Evolutionary conservation across 2,329 filamentous ascomycete genomes (phyloP).

Genomic region (Penicillium occitanis): DNA sequence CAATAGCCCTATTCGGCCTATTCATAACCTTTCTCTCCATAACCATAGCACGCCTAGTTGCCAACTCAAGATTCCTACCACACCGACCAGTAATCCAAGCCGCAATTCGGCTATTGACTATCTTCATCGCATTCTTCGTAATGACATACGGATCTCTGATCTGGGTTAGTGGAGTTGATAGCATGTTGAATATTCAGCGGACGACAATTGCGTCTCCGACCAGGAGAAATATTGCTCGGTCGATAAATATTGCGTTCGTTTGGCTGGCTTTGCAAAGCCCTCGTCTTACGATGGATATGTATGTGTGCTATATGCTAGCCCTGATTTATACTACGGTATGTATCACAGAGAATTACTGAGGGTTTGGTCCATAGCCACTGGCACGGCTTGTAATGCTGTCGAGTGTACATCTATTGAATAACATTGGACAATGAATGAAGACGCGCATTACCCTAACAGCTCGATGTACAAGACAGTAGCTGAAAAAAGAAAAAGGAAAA

Average conservation of each 20-base stretch:
- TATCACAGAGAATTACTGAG: constrained; percentile 1
- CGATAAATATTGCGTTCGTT: background rate
- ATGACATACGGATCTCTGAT: background rate
- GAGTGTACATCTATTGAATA: background rate
- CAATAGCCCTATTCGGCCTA: background rate
- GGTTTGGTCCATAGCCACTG: background rate
- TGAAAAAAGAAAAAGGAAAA: background rate
- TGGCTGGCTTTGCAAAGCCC: background rate
- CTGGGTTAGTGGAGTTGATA: background rate
- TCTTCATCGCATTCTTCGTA: background rate
- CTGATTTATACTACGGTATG: background rate
- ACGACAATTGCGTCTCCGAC: background rate
- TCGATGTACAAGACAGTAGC: background rate
- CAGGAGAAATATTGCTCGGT: background rate
- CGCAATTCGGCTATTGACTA: background rate
- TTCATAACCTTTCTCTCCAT: background rate
- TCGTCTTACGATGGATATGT: background rate
- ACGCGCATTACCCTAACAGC: background rate
- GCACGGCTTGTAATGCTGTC: background rate
- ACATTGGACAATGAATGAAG: background rate
- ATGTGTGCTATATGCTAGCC: background rate
- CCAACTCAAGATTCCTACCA: background rate
- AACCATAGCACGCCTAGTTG: background rate
- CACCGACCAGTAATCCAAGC: background rate
- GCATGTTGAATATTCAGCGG: background rate